These are phyloP conservation scores for Neoascochyta sp. DNA, from an alignment of 2,329 filamentous ascomycete species.

Conservation along the genomic window DNA sequence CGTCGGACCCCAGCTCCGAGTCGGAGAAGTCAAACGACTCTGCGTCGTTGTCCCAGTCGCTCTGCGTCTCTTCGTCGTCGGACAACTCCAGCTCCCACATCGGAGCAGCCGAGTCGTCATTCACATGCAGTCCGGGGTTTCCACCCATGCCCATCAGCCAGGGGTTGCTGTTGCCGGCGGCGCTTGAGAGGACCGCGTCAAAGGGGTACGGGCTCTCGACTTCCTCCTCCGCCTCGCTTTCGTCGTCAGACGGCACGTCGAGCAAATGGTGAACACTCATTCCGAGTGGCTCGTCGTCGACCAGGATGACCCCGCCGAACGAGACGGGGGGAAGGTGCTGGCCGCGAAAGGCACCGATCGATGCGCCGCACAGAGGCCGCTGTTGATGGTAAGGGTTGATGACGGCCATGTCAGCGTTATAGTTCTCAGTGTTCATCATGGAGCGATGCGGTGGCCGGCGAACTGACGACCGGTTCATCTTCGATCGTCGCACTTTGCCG, in stretches of 20 bases:
- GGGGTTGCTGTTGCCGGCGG: slow-evolving; percentile 28
- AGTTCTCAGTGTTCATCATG: slow-evolving; percentile 38
- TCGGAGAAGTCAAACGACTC: slow-evolving; percentile 52
- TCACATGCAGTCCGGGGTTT: slow-evolving; percentile 32
- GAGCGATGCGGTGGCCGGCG: slow-evolving; percentile 38
- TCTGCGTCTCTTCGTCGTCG: slow-evolving; percentile 51
- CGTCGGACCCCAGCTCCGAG: slow-evolving; percentile 49
- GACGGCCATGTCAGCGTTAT: slow-evolving; percentile 40
- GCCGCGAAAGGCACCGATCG: slow-evolving; percentile 85
- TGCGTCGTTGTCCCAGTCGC: slow-evolving; percentile 31
- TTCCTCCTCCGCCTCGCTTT: slow-evolving; percentile 44
- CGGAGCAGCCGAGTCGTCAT: slow-evolving; percentile 21
- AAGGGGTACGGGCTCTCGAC: slow-evolving; percentile 24
- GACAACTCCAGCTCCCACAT: slow-evolving; percentile 50
- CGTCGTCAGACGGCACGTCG: slow-evolving; percentile 59
- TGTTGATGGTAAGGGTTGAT: slow-evolving; percentile 75
- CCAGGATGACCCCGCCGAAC: slow-evolving; percentile 79
- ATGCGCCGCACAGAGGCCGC: slow-evolving; percentile 78
- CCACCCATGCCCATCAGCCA: slow-evolving; percentile 39
- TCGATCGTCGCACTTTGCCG: slow-evolving; percentile 64
- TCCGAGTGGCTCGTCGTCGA: slow-evolving; percentile 81
- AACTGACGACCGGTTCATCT: slow-evolving; percentile 41
- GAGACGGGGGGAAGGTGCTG: slow-evolving; percentile 87
- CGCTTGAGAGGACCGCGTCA: slow-evolving; percentile 44
- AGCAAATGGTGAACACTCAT: slow-evolving; percentile 98